Percentiles rank a stretch among this genome's conserved stretches.
phyloP scores from a whole-genome alignment of 495 filamentous ascomycete genomes.

The Xylaria sp. region DNA sequence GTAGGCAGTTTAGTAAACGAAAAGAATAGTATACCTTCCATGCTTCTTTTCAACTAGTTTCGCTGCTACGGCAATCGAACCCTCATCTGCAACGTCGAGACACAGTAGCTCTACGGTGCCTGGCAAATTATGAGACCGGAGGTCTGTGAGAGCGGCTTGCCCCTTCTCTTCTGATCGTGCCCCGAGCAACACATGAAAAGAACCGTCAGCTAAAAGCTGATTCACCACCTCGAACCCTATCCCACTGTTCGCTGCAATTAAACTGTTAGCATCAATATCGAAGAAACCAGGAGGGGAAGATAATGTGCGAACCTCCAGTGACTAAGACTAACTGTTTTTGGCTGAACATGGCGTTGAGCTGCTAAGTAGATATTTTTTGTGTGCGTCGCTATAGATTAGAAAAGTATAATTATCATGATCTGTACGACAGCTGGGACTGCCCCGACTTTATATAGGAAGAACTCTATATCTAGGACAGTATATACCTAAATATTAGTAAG shows the following conservation, averaged over 20 bases:
- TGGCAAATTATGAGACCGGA: conserved; percentile 6
- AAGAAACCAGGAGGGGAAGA: neutral
- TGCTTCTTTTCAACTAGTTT: conserved; percentile 1
- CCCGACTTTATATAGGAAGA: neutral
- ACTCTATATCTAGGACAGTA: neutral
- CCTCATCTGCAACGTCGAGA: conserved; percentile 12
- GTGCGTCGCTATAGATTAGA: neutral
- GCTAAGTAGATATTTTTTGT: neutral
- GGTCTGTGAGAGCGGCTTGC: neutral
- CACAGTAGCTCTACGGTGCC: conserved; percentile 12
- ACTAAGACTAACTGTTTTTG: neutral
- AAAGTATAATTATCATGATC: neutral
- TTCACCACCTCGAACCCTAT: conserved; percentile 18
- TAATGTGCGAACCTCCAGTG: conserved; percentile 1
- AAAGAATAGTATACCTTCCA: neutral
- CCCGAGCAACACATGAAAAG: conserved; percentile 6
- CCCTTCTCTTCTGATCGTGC: conserved; percentile 13
- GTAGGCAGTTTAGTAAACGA: neutral
- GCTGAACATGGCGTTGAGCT: neutral
- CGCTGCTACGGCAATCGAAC: neutral
- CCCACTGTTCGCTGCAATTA: neutral
- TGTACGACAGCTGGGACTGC: neutral
- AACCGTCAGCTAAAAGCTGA: conserved; percentile 18
- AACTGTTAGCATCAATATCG: neutral
- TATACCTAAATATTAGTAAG: neutral